Base-by-base conservation (phyloP, 768 basidiomycete species). In the Galerina marginata region DNA sequence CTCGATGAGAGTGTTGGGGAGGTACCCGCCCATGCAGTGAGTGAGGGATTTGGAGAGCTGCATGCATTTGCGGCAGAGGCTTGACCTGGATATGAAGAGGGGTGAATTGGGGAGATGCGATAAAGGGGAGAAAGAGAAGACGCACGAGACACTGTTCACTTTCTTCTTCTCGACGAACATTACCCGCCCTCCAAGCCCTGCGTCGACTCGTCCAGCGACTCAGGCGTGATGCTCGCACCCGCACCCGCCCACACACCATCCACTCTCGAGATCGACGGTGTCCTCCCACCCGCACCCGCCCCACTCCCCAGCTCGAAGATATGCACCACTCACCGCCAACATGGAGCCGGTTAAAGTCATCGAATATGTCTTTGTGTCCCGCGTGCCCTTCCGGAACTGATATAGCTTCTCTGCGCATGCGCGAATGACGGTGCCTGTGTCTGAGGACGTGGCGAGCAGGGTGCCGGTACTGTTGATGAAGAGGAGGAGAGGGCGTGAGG, bases 371-470 rank as follows among this genome's bases (percentile, higher is more conserved):
- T 81, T 81, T 14, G 95, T 87, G 64, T 92, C 92, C 33, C 94
- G 81, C 42, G 92, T 93, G 6, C 97, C 97, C 47, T 96, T 77
- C 6, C 97, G 78, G 80, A 99, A 99, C 73, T 99, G 96, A 75
- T 95, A 96, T 48, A 99, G 72, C 75, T 95, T 95, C 79, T 98
- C 93, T 0, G 95, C 93, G 6, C 89, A 99, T 1, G 99, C 95
- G 45, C 97, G 87, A 56, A 99, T 96, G 63, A 99, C 95, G 6
- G 97, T 99, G 12, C 97, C 97, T 71, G 96, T 96, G 46, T 96
- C 94, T 1, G 90, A 92, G 12, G 95, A 89, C 6, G 96, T 96
- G 20, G 96, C 97, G 43, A 99, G 88, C 56, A 98, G 81, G 0
- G 92, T 92, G 11, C 96, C 96, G 0, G 89, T 82, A 2, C 86